Percentiles rank a stretch among this genome's conserved stretches.
Evolutionary conservation across 495 filamentous ascomycete species (phyloP).

Genomic region (Neurospora intermedia): DNA sequence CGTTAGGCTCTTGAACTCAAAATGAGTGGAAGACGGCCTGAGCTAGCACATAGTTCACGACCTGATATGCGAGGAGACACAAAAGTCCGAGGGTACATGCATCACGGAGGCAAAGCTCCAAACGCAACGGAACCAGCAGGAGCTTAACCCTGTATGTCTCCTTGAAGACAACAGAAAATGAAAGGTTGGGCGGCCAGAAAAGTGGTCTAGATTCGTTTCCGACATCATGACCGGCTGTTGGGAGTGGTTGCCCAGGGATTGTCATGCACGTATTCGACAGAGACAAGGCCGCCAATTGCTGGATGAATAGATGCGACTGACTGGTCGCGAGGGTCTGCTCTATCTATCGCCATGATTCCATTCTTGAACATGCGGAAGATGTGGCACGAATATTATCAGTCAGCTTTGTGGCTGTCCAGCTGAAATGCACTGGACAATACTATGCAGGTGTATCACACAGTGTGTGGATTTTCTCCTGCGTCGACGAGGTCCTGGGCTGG

Average conservation of each 20-base stretch:
- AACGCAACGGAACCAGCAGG: background rate
- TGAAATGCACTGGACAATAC: background rate
- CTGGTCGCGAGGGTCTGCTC: background rate
- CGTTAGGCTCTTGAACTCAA: background rate
- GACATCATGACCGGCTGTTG: background rate
- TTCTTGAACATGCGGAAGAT: background rate
- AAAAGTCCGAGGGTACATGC: background rate
- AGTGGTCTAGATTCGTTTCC: background rate
- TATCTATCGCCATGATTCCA: background rate
- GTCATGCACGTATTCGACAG: background rate
- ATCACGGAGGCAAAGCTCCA: background rate
- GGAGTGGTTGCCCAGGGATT: background rate
- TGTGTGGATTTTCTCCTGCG: background rate
- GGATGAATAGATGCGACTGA: background rate
- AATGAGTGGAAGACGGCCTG: background rate
- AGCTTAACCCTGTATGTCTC: background rate
- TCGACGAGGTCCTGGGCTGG: background rate
- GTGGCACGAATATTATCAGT: background rate
- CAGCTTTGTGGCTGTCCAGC: background rate
- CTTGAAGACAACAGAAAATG: background rate
- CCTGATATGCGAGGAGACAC: background rate
- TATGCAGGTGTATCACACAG: background rate
- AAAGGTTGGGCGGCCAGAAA: background rate
- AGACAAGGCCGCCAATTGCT: background rate
- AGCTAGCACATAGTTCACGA: background rate